Base-by-base conservation (phyloP, 108 stramenopile genomes). In the Pseudonitzschia delicatissima region DNA sequence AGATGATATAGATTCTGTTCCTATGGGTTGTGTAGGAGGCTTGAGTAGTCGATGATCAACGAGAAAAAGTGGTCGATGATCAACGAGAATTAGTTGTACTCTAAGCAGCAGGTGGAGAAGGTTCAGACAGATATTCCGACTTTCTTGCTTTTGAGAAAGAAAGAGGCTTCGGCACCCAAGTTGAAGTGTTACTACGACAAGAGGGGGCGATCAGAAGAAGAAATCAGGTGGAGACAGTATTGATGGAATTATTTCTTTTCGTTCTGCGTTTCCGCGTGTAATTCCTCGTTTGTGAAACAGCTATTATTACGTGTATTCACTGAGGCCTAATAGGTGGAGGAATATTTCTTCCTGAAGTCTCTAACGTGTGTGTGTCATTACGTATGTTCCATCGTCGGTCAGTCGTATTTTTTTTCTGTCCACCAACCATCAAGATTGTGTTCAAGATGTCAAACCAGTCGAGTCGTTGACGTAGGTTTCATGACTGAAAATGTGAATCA, bases 291-390 rank as follows among this genome's bases (percentile, higher is more conserved):
- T n/a, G n/a, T n/a, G n/a, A n/a, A n/a, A n/a, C n/a, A n/a, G 9
- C 13, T n/a, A 44, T n/a, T 17, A 48, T 21, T 48, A 48, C 47
- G 47, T 48, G 47, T 48, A n/a, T n/a, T n/a, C n/a, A n/a, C n/a
- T n/a, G n/a, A n/a, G n/a, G n/a, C n/a, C n/a, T n/a, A n/a, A n/a
- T n/a, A n/a, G n/a, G n/a, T n/a, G n/a, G n/a, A n/a, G n/a, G n/a
- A n/a, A n/a, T n/a, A n/a, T n/a, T n/a, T n/a, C n/a, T n/a, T n/a
- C n/a, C n/a, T n/a, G n/a, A n/a, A n/a, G n/a, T n/a, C n/a, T n/a
- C n/a, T n/a, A n/a, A n/a, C n/a, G n/a, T n/a, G n/a, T n/a, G n/a
- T n/a, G n/a, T n/a, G n/a, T n/a, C n/a, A n/a, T n/a, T n/a, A n/a
- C n/a, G n/a, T n/a, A n/a, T n/a, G n/a, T n/a, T n/a, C n/a, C n/a